Percentiles rank a stretch among this genome's conserved stretches.
Conservation (phyloP, 2,329 filamentous ascomycete species). For the Fusarium paranaense region DNA sequence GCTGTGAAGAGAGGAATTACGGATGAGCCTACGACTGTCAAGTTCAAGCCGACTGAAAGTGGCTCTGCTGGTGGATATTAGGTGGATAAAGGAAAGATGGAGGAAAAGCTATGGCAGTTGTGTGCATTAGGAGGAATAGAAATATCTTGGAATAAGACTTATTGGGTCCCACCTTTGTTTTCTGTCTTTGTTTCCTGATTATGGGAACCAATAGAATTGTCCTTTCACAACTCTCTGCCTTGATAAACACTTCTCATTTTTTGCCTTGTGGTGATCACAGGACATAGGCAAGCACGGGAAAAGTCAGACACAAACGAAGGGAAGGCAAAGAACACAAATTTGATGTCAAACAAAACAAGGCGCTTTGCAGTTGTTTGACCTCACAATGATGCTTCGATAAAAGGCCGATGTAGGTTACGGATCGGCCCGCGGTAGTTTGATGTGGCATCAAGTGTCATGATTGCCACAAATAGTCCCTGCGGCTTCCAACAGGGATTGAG, state of each 20-base stretch:
- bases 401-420: background rate
- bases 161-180: background rate
- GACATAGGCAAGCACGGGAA: background rate
- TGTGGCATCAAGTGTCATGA: no score
- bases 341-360: background rate
- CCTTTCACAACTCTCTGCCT: background rate
- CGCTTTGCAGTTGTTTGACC: background rate
- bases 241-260: background rate
- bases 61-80: conserved; percentile 15
- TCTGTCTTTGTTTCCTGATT: background rate
- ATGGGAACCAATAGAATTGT: background rate
- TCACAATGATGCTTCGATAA: background rate
- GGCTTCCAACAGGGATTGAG: background rate
- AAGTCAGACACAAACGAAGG: background rate
- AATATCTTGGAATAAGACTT: background rate
- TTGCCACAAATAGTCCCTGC: background rate
- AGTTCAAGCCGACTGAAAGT: conserved; percentile 24
- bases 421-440: background rate
- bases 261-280: background rate
- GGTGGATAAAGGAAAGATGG: background rate
- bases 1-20: conserved; percentile 62
- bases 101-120: background rate
- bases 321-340: background rate
- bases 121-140: background rate
- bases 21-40: conserved; percentile 33